phyloP scores from a whole-genome alignment of 139 green algal species.

The Haematococcus sp. region DNA sequence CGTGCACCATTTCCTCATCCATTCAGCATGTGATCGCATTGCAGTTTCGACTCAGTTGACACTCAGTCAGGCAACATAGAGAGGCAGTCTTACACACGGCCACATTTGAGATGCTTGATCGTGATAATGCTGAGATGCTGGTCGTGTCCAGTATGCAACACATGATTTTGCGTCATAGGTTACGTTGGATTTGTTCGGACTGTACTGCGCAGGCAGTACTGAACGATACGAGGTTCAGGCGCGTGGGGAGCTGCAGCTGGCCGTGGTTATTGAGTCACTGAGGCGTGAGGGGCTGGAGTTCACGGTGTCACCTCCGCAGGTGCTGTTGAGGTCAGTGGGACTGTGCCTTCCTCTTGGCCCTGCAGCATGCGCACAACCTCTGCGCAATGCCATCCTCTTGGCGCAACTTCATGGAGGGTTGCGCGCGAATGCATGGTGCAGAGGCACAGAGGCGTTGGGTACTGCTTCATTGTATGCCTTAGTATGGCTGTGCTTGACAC shows the following conservation, averaged over 20 bases:
- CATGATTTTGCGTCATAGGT: too few relatives aligned
- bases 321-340: slow-evolving; percentile 49
- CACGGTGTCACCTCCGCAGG: slow-evolving; percentile 76
- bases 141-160: too few relatives aligned
- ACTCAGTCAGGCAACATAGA: too few relatives aligned
- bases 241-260: slow-evolving; percentile 90
- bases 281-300: slow-evolving; percentile 86
- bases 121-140: too few relatives aligned
- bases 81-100: too few relatives aligned
- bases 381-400: background rate
- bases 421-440: background rate
- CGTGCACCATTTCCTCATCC: too few relatives aligned
- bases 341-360: background rate
- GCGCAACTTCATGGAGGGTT: background rate
- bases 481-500: too few relatives aligned
- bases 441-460: too few relatives aligned
- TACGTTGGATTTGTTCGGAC: background rate
- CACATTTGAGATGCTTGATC: too few relatives aligned
- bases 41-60: too few relatives aligned
- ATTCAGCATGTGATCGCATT: too few relatives aligned
- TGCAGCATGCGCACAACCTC: background rate
- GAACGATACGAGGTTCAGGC: slow-evolving; percentile 78
- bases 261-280: slow-evolving; percentile 88
- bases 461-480: too few relatives aligned
- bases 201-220: slow-evolving; percentile 13